Evolutionary conservation across 352 stramenopile genomes (phyloP).

Genomic region (Phytophthora ramorum): DNA sequence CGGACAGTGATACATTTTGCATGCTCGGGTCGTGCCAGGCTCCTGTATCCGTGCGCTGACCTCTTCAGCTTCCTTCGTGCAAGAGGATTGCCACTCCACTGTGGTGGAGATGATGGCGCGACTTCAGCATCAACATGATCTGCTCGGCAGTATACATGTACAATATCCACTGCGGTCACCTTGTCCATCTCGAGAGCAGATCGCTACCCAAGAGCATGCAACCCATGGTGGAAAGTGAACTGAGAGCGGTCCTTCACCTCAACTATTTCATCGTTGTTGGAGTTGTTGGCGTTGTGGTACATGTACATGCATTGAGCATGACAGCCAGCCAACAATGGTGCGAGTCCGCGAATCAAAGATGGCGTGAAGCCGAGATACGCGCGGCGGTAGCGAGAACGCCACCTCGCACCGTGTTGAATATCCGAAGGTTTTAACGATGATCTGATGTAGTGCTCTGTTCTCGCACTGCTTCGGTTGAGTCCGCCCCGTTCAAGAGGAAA

Average conservation of each 20-base stretch:
- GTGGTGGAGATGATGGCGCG: background rate
- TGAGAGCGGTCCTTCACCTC: background rate
- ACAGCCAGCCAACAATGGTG: background rate
- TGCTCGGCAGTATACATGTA: background rate
- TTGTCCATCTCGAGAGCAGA: conserved; percentile 12
- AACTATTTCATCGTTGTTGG: background rate
- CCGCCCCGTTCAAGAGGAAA: conserved; percentile 9
- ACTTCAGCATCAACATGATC: conserved; percentile 5
- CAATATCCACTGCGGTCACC: conserved; percentile 7
- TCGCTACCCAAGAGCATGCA: conserved; percentile 28
- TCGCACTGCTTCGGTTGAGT: conserved; percentile 24
- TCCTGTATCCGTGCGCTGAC: conserved; percentile 1
- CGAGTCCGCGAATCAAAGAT: background rate
- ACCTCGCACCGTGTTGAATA: conserved; percentile 13
- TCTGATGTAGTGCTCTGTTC: background rate
- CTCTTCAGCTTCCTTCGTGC: too few relatives aligned
- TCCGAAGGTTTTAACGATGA: background rate
- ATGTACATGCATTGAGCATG: background rate
- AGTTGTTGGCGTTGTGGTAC: too few relatives aligned
- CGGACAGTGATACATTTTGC: too few relatives aligned
- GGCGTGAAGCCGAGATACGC: background rate
- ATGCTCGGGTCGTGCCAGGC: background rate
- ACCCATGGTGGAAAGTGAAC: conserved; percentile 1
- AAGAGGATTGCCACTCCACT: too few relatives aligned
- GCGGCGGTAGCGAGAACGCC: background rate